Evolutionary conservation across 306 rosid genomes (phyloP).

Genomic region (Oemleria cerasiformis): DNA sequence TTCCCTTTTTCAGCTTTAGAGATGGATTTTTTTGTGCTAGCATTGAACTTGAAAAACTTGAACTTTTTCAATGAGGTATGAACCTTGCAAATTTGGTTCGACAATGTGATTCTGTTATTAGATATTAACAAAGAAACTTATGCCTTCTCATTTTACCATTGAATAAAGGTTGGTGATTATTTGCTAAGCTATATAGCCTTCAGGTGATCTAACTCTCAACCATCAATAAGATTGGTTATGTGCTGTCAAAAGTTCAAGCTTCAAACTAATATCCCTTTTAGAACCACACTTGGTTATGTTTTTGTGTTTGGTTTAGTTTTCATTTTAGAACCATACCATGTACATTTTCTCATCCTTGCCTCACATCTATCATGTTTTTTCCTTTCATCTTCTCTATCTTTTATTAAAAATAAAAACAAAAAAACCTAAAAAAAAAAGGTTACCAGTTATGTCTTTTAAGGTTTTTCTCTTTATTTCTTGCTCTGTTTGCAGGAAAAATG

Average conservation of each 20-base stretch:
- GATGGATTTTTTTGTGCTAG: neutral
- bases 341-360: neutral
- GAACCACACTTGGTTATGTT: neutral
- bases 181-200: neutral
- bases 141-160: neutral
- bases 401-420: neutral
- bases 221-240: neutral
- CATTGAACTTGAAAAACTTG: neutral
- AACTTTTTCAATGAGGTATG: no score
- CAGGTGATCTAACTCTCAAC: neutral
- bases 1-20: neutral
- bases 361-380: neutral
- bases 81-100: neutral
- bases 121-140: neutral
- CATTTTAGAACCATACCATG: neutral
- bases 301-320: neutral
- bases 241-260: neutral
- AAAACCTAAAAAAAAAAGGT: neutral
- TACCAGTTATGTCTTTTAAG: slow-evolving; percentile 3
- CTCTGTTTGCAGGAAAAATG: slow-evolving; percentile 50
- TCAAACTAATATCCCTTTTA: neutral
- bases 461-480: slow-evolving; percentile 10
- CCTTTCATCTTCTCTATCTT: neutral
- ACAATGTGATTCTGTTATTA: neutral
- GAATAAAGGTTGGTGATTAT: neutral